phyloP scores from a whole-genome alignment of 805 yeast species.

The Priceomyces haplophilus region DNA sequence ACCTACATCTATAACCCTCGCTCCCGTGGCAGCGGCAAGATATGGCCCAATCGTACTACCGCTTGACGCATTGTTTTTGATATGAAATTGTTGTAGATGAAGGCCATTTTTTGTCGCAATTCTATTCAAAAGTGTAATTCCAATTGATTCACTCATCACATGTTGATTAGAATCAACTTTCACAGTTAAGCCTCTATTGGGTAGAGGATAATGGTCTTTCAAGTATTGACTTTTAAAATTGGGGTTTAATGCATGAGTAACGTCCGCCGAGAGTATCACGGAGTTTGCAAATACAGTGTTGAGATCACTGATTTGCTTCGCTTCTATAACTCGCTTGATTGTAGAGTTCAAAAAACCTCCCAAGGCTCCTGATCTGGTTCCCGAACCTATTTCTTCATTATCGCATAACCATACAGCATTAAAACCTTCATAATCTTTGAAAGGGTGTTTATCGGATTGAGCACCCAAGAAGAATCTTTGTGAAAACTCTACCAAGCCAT shows the following conservation, averaged over 20 bases:
- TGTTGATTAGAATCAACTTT: constrained; percentile 38
- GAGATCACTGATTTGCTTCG: constrained; percentile 3
- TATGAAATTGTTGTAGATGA: constrained; percentile 36
- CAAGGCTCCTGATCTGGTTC: constrained; percentile 37
- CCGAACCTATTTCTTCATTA: constrained; percentile 43
- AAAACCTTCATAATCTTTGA: constrained; percentile 26
- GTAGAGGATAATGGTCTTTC: constrained; percentile 33
- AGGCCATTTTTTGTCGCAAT: constrained; percentile 23
- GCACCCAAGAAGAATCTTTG: constrained; percentile 9
- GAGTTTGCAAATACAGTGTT: constrained; percentile 28
- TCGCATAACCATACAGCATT: constrained; percentile 34
- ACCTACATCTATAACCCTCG: constrained; percentile 70
- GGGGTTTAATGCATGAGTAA: constrained; percentile 43
- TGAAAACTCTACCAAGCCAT: constrained; percentile 45
- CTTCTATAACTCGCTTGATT: constrained; percentile 11
- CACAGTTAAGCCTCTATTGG: constrained; percentile 36
- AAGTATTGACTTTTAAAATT: constrained; percentile 34
- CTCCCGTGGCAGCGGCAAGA: constrained; percentile 33
- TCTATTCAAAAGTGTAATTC: constrained; percentile 21
- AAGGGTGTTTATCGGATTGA: constrained; percentile 5
- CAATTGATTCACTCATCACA: constrained; percentile 35
- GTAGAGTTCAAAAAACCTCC: constrained; percentile 28
- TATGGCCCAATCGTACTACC: constrained; percentile 46
- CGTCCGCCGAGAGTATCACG: constrained; percentile 39
- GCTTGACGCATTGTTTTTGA: constrained; percentile 38